Conservation (phyloP, 208 protist species). For the Jaenimonas drosophilae region DNA sequence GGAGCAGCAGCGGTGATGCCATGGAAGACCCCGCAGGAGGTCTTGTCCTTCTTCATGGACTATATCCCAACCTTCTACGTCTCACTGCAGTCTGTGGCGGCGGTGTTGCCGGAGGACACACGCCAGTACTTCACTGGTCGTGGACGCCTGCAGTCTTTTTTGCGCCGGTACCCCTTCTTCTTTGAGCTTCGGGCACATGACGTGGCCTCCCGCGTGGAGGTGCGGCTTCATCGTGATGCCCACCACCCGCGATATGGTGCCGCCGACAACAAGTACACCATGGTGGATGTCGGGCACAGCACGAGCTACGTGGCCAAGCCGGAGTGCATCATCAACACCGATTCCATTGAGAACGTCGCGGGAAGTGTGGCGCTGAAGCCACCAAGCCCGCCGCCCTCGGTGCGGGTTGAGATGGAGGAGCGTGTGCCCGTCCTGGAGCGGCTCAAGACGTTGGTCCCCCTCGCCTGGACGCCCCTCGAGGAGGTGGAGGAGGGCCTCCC, state of each 20-base stretch:
- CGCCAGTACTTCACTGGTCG: constrained; percentile 43
- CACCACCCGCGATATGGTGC: constrained; percentile 57
- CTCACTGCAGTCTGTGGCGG: constrained; percentile 49
- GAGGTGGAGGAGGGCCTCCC: constrained; percentile 65
- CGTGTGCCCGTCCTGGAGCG: constrained; percentile 75
- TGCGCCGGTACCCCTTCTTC: constrained; percentile 62
- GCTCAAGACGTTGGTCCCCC: constrained; percentile 54
- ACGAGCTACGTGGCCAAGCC: constrained; percentile 65
- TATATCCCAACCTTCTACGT: constrained; percentile 82
- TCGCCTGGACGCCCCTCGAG: constrained; percentile 45
- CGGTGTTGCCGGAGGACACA: constrained; percentile 58
- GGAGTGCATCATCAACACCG: constrained; percentile 51
- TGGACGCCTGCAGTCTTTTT: constrained; percentile 35
- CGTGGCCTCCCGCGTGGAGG: constrained; percentile 17
- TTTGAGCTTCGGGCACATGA: constrained; percentile 45
- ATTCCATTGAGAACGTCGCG: constrained; percentile 47
- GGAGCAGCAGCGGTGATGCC: constrained; percentile 6
- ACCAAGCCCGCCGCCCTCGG: constrained; percentile 41
- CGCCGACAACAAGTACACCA: constrained; percentile 78
- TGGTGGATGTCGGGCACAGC: constrained; percentile 69
- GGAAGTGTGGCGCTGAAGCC: constrained; percentile 40
- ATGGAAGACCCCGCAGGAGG: constrained; percentile 60
- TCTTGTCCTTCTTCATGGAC: constrained; percentile 50
- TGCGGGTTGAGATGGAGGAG: constrained; percentile 73
- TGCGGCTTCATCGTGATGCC: constrained; percentile 59